These are phyloP conservation scores for Fusarium solani-melongenae DNA, from an alignment of 2,329 filamentous ascomycete species.

Conservation along the genomic window DNA sequence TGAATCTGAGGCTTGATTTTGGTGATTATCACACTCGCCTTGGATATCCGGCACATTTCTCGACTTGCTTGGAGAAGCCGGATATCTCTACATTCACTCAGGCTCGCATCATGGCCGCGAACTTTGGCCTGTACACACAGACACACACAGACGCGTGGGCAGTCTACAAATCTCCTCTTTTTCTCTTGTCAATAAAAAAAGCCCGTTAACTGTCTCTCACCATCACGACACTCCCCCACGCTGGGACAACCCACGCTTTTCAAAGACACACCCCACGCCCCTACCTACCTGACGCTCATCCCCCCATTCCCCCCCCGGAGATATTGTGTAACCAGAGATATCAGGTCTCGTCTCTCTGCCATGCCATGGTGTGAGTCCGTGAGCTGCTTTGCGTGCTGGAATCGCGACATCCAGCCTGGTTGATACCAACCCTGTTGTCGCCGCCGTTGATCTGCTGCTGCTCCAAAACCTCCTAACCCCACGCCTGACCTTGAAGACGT, in stretches of 20 bases:
- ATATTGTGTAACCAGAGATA: slow-evolving; percentile 13
- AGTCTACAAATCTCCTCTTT: slow-evolving; percentile 2
- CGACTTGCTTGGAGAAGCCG: neutral
- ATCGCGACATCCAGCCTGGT: slow-evolving; percentile 13
- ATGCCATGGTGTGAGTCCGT: slow-evolving; percentile 16
- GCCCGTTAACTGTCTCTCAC: slow-evolving; percentile 17
- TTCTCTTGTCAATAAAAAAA: neutral
- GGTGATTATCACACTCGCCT: slow-evolving; percentile 1
- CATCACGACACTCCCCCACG: slow-evolving; percentile 20
- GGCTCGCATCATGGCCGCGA: slow-evolving; percentile 2
- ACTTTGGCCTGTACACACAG: slow-evolving; percentile 16
- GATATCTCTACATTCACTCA: neutral
- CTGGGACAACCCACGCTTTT: slow-evolving; percentile 34
- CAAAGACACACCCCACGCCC: slow-evolving; percentile 38
- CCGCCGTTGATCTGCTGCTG: neutral
- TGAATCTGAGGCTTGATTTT: slow-evolving; percentile 12
- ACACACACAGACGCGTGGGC: slow-evolving; percentile 1
- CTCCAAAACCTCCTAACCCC: slow-evolving; percentile 8
- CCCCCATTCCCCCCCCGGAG: slow-evolving; percentile 26
- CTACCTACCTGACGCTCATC: slow-evolving; percentile 1
- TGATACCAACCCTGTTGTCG: slow-evolving; percentile 18
- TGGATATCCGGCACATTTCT: neutral
- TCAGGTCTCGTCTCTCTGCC: slow-evolving; percentile 1
- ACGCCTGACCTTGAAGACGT: slow-evolving; percentile 9
- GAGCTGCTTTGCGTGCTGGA: slow-evolving; percentile 4